These are phyloP conservation scores for Corniculantispora saksenae DNA, from an alignment of 2,329 filamentous ascomycete genomes.

Conservation along the genomic window DNA sequence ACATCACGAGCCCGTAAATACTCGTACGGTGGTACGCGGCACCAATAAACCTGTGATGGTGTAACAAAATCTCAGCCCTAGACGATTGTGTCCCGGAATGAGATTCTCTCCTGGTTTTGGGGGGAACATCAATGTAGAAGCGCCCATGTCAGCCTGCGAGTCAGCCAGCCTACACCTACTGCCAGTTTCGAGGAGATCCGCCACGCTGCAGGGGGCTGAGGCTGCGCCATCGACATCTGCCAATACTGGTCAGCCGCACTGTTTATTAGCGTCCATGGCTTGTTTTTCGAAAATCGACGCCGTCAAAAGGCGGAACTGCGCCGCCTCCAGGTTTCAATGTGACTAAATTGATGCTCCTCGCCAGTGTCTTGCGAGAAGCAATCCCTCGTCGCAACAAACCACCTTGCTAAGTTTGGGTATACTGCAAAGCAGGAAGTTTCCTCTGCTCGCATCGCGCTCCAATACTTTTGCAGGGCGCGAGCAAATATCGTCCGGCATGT, in stretches of 20 bases:
- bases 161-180: conserved; percentile 4
- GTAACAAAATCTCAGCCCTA: background rate
- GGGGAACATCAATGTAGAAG: background rate
- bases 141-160: conserved; percentile 5
- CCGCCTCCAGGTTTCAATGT: background rate
- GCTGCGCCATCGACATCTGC: conserved; percentile 10
- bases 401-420: background rate
- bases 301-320: background rate
- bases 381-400: background rate
- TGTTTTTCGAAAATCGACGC: background rate
- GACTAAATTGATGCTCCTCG: conserved; percentile 11
- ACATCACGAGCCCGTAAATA: background rate
- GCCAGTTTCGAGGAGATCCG: background rate
- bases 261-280: background rate
- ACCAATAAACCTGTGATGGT: background rate
- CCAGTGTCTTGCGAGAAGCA: background rate
- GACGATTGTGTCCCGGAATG: too few species aligned
- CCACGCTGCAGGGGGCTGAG: background rate
- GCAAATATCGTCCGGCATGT: background rate
- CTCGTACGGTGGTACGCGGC: background rate
- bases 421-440: too few species aligned
- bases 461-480: too few species aligned
- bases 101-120: background rate
- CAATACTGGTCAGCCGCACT: conserved; percentile 6
- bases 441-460: too few species aligned